Evolutionary conservation across 768 basidiomycete species (phyloP).

Genomic region (Lentinula edodes): DNA sequence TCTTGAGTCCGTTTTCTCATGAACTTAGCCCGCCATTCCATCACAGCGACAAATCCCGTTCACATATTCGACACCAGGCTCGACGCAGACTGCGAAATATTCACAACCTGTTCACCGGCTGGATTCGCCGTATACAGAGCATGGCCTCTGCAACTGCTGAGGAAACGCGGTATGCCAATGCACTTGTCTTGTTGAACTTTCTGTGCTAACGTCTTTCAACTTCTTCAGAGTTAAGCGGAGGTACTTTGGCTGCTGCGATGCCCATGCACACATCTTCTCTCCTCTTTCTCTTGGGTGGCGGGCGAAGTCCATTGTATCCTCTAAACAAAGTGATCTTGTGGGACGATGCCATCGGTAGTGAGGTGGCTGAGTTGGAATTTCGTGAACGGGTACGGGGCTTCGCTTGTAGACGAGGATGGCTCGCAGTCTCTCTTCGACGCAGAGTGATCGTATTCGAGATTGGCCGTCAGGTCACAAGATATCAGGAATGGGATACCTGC

Average conservation of each 20-base stretch:
- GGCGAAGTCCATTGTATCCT: slow-evolving; percentile 82
- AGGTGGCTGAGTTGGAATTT: slow-evolving; percentile 88
- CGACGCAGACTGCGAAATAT: slow-evolving; percentile 75
- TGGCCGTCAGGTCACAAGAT: slow-evolving; percentile 53
- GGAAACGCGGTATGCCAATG: slow-evolving; percentile 64
- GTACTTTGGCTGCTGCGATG: slow-evolving; percentile 70
- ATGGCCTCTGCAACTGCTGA: slow-evolving; percentile 69
- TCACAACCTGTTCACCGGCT: slow-evolving; percentile 71
- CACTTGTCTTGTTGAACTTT: slow-evolving; percentile 10
- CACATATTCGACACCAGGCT: slow-evolving; percentile 75
- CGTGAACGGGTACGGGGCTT: slow-evolving; percentile 77
- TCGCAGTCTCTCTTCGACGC: slow-evolving; percentile 74
- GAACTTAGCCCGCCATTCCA: slow-evolving; percentile 84
- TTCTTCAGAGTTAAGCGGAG: slow-evolving; percentile 65
- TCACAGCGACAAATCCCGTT: slow-evolving; percentile 69
- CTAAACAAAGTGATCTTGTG: slow-evolving; percentile 90
- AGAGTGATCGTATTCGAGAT: slow-evolving; percentile 78
- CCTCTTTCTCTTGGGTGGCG: slow-evolving; percentile 83
- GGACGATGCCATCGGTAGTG: slow-evolving; percentile 73
- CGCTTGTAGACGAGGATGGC: slow-evolving; percentile 77
- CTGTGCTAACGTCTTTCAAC: not conserved
- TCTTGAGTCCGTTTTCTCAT: slow-evolving; percentile 31
- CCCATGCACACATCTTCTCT: slow-evolving; percentile 80
- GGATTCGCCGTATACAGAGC: slow-evolving; percentile 82
- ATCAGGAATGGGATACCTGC: slow-evolving; percentile 80